Conservation (phyloP, 441 rosid species). For the Breynia disticha region DNA sequence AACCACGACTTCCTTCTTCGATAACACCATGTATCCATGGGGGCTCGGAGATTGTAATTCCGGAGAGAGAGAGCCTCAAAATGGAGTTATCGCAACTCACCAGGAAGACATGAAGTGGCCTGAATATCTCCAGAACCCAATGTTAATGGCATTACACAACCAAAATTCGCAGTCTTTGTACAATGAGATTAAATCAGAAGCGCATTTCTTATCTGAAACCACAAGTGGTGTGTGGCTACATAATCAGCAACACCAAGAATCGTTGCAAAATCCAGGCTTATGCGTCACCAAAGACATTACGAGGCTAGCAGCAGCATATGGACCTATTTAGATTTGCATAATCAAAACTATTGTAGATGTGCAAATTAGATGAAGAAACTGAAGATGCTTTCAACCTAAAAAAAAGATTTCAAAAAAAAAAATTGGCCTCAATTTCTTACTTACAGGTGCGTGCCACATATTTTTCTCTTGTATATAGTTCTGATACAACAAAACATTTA, state of each 20-base stretch:
- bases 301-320: conserved; percentile 41
- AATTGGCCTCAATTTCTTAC: conserved; percentile 8
- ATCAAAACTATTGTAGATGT: background rate
- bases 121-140: conserved; percentile 36
- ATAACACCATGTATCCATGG: conserved; percentile 38
- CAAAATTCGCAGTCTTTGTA: conserved; percentile 35
- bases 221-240: conserved; percentile 34
- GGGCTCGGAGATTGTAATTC: conserved; percentile 41
- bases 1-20: conserved; percentile 26
- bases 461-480: conserved; percentile 39
- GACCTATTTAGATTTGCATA: conserved; percentile 27
- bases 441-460: conserved; percentile 27
- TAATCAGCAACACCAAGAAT: conserved; percentile 24
- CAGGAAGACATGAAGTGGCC: conserved; percentile 41
- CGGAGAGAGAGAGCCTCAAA: conserved; percentile 34
- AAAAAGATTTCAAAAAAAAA: conserved; percentile 2
- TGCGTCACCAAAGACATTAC: conserved; percentile 32
- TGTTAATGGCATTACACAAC: conserved; percentile 35
- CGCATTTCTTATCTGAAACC: conserved; percentile 27
- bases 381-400: background rate
- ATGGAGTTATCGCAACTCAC: conserved; percentile 23
- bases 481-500: conserved; percentile 22
- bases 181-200: conserved; percentile 48
- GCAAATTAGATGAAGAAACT: conserved; percentile 1
- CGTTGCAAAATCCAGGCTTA: conserved; percentile 24